Evolutionary conservation across 495 filamentous ascomycete species (phyloP).

Genomic region (Staphylotrichum tortipilum): DNA sequence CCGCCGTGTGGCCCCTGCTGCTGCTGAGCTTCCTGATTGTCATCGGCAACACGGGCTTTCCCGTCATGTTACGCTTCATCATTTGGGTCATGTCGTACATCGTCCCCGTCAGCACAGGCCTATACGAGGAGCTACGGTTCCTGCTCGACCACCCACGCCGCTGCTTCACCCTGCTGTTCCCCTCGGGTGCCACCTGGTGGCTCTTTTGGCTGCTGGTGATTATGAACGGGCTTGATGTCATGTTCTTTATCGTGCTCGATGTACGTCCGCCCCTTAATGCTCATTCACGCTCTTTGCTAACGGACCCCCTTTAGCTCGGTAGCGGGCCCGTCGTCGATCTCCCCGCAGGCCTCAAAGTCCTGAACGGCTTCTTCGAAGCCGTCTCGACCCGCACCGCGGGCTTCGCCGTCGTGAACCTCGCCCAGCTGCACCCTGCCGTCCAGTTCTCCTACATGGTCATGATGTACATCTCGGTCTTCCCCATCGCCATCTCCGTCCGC

Average conservation of each 20-base stretch:
- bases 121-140: slow-evolving; percentile 85
- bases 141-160: slow-evolving; percentile 88
- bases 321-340: slow-evolving; percentile 52
- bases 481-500: slow-evolving; percentile 87
- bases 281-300: too few relatives aligned
- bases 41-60: slow-evolving; percentile 90
- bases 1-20: slow-evolving; percentile 62
- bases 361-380: slow-evolving; percentile 85
- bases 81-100: slow-evolving; percentile 68
- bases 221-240: slow-evolving; percentile 73
- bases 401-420: slow-evolving; percentile 68
- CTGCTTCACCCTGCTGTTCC: slow-evolving; percentile 91
- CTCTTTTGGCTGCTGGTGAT: slow-evolving; percentile 76
- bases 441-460: slow-evolving; percentile 94
- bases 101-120: slow-evolving; percentile 48
- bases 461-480: slow-evolving; percentile 99
- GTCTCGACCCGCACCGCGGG: slow-evolving; percentile 80
- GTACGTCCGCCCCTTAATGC: too few relatives aligned
- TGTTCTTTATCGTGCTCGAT: slow-evolving; percentile 87
- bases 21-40: slow-evolving; percentile 75
- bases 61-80: slow-evolving; percentile 80
- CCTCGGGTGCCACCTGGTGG: slow-evolving; percentile 89
- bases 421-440: slow-evolving; percentile 75
- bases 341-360: slow-evolving; percentile 59
- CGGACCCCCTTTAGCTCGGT: too few relatives aligned